phyloP scores from a whole-genome alignment of 139 green algal genomes.

The Auxenochlorella pyrenoidosa region DNA sequence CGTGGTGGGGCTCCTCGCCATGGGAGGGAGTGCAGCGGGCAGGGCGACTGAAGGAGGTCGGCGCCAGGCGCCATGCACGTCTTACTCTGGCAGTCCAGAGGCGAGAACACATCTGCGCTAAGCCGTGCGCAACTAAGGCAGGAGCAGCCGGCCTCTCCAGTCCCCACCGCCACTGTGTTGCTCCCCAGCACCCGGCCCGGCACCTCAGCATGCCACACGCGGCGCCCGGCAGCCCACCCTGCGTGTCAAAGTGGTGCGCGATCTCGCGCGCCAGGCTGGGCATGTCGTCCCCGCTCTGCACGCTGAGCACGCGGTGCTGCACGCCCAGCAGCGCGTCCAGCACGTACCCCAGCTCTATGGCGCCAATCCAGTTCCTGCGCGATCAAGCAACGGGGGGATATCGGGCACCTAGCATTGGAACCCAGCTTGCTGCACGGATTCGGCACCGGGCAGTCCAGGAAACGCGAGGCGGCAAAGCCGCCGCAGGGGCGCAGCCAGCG shows the following conservation, averaged over 20 bases:
- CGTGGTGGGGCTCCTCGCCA: no score
- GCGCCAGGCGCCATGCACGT: no score
- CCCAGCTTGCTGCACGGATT: background rate
- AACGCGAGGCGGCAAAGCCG: no score
- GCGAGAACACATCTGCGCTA: no score
- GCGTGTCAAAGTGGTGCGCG: constrained; percentile 85
- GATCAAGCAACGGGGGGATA: background rate
- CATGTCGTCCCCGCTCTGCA: constrained; percentile 82
- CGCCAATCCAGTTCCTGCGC: constrained; percentile 92
- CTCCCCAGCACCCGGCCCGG: no score
- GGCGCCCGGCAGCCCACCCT: constrained; percentile 51
- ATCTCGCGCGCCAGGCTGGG: constrained; percentile 80
- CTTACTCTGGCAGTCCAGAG: no score
- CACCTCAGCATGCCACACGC: background rate
- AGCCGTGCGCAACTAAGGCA: no score
- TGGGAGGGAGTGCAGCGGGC: no score
- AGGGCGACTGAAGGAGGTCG: no score
- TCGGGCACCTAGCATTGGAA: no score
- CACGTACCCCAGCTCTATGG: constrained; percentile 93
- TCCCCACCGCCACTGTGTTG: background rate
- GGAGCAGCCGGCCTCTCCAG: background rate
- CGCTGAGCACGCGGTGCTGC: constrained; percentile 56
- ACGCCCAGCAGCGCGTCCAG: constrained; percentile 83
- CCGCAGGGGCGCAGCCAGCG: background rate
- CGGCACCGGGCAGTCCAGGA: background rate